Percentiles rank a stretch among this genome's conserved stretches.
These are phyloP conservation scores for Penicillium palitans DNA, from an alignment of 2,329 filamentous ascomycete species.

Conservation along the genomic window DNA sequence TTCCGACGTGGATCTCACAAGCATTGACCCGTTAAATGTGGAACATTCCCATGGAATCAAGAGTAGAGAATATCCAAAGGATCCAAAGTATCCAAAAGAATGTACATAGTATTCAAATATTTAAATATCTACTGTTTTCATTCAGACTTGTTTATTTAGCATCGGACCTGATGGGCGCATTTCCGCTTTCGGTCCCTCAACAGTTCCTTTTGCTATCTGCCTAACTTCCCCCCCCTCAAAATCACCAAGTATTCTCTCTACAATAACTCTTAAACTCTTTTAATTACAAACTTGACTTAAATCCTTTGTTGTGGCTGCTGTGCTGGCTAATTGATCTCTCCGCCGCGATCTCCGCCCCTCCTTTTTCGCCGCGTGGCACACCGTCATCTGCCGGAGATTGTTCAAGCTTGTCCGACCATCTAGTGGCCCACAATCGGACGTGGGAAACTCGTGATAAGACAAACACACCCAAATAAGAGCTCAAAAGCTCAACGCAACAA, in stretches of 20 bases:
- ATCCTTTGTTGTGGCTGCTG: neutral
- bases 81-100: neutral
- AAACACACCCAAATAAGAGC: neutral
- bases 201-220: neutral
- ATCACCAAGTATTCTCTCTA: neutral
- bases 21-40: neutral
- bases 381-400: constrained; percentile 24
- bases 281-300: neutral
- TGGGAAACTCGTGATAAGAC: constrained; percentile 5
- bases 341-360: constrained; percentile 22
- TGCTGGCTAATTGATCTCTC: constrained; percentile 5
- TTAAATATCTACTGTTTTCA: constrained; percentile 1
- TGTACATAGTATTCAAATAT: neutral
- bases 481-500: neutral
- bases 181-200: constrained; percentile 15
- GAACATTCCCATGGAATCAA: neutral
- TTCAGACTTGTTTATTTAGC: constrained; percentile 2
- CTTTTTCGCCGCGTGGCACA: constrained; percentile 25
- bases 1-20: neutral
- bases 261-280: neutral
- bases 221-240: neutral
- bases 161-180: neutral
- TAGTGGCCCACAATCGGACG: constrained; percentile 14
- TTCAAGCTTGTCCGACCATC: constrained; percentile 19
- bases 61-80: neutral